Base-by-base conservation (phyloP, 352 stramenopile genomes). In the Globisporangium paroecandrum region DNA sequence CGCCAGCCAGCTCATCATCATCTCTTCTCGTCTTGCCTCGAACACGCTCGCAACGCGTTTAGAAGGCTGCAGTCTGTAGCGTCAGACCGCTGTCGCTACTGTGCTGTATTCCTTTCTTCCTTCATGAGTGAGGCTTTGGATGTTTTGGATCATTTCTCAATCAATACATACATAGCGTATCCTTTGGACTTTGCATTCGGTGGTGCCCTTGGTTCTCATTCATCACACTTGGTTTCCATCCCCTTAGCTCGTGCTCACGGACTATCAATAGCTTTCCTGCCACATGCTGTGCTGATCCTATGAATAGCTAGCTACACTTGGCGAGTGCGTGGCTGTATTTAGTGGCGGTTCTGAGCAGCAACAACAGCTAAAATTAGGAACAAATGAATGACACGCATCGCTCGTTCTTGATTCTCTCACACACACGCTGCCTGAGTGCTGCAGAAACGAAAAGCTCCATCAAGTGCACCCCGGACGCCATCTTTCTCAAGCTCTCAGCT, bases 81-180 rank as follows among this genome's bases (percentile, higher is more conserved):
- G 8, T 38, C 32, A 36, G 27, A 20, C 24, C 24, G 22, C 29
- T 60, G 3, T 41, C 22, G 2, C 54, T 60, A 15, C 9, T 27
- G 18, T 24, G 43, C 18, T 51, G 43, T 4, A 22, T 24, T 51
- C 43, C 18, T 51, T 51, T 18, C 18, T 51, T 51, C 43, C 43
- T 51, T 22, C 18, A 51, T 51, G 43, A 51, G 43, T 27, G 51
- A 57, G 51, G 3, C 36, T 36, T 38, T 55, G 38, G 56, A 51
- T 51, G 56, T 49, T 60, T 38, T 55, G 38, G 58, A 43, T 64
- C 13, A 41, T 64, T 53, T 24, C 34, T 27, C 56, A 47, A 47
- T 61, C 58, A 64, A 64, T 64, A 38, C 58, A 64, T 64, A 54
- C 58, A 32, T 24, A 54, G 58, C 38, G 58, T 64, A 64, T 64